phyloP scores from a whole-genome alignment of 2,329 filamentous ascomycete genomes.

The Paracamarosporium sp. region DNA sequence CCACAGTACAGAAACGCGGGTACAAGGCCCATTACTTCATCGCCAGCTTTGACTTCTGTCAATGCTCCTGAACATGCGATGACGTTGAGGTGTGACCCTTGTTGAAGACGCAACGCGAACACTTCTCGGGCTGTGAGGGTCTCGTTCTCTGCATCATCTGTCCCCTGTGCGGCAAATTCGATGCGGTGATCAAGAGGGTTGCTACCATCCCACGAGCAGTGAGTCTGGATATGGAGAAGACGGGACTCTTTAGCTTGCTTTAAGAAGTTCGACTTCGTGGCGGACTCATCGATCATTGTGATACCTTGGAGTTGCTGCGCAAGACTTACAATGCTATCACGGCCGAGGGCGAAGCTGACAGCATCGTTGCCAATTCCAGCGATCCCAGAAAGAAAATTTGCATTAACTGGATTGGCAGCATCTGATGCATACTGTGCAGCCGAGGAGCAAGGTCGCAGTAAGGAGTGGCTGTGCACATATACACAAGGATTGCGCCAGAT shows the following conservation, averaged over 20 bases:
- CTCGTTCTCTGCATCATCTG: neutral
- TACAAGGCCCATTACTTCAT: conserved; percentile 13
- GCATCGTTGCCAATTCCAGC: neutral
- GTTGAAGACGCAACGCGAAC: conserved; percentile 2
- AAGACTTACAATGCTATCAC: neutral
- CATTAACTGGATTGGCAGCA: neutral
- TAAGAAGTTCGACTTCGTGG: conserved; percentile 4
- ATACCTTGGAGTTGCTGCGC: neutral
- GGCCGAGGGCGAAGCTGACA: neutral
- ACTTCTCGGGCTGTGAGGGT: conserved; percentile 6
- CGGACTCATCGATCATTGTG: neutral
- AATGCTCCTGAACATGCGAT: conserved; percentile 7
- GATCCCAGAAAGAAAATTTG: conserved; percentile 3
- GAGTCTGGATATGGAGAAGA: conserved; percentile 8
- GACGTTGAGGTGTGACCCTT: conserved; percentile 6
- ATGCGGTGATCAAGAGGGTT: conserved; percentile 10
- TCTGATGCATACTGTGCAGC: conserved; percentile 2
- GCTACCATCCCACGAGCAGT: conserved; percentile 7
- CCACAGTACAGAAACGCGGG: conserved; percentile 11
- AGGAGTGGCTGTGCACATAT: conserved; percentile 7
- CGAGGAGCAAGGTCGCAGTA: conserved; percentile 3
- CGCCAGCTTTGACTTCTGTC: conserved; percentile 4
- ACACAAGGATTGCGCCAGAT: conserved; percentile 5
- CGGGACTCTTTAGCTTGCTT: neutral
- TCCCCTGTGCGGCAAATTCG: neutral